phyloP scores from a whole-genome alignment of 2,329 filamentous ascomycete genomes.

The Talaromyces sp. region DNA sequence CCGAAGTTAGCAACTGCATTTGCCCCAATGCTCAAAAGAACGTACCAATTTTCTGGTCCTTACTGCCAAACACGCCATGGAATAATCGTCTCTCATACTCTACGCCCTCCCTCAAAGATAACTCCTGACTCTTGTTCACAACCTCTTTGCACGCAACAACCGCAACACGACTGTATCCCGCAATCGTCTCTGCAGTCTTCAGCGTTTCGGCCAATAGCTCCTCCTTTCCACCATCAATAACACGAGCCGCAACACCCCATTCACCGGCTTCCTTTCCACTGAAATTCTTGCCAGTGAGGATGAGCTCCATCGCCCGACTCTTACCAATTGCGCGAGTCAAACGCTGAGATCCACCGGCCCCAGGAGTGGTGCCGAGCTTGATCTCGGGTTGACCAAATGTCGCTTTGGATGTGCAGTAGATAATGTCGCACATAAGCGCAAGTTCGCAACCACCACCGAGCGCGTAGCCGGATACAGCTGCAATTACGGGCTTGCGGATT shows the following conservation, averaged over 20 bases:
- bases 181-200: constrained; percentile 84
- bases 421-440: constrained; percentile 93
- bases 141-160: constrained; percentile 91
- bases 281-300: constrained; percentile 81
- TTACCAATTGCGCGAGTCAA: constrained; percentile 80
- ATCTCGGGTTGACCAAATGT: constrained; percentile 98
- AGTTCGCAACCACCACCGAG: constrained; percentile 94
- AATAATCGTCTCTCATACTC: constrained; percentile 94
- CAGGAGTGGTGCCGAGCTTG: constrained; percentile 88
- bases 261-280: constrained; percentile 76
- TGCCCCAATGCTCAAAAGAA: not conserved
- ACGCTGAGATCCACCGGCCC: constrained; percentile 85
- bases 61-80: constrained; percentile 86
- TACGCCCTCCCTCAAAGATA: constrained; percentile 80
- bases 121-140: constrained; percentile 98
- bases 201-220: constrained; percentile 76
- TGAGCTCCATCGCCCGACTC: constrained; percentile 84
- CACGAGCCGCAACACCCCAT: constrained; percentile 84
- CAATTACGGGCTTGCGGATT: constrained; percentile 91
- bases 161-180: constrained; percentile 78
- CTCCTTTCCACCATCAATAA: constrained; percentile 71
- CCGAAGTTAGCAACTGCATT: not conserved
- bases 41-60: constrained; percentile 91
- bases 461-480: constrained; percentile 90
- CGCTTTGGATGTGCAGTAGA: constrained; percentile 81